Conservation (phyloP, 2,329 filamentous ascomycete genomes). For the Penicillium decumbens region DNA sequence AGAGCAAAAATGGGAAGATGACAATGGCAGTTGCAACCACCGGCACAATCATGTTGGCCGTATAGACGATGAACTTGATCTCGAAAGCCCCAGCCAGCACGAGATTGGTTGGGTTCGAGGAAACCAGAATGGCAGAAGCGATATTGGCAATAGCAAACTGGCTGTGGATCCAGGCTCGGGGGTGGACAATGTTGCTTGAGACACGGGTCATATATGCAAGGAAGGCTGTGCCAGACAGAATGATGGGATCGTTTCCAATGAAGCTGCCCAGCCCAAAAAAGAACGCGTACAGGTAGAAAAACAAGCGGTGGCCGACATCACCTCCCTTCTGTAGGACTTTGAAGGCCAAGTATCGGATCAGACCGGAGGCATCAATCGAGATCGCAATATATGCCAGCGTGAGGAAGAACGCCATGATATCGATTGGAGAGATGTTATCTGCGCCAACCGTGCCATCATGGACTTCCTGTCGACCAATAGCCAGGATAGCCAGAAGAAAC, state of each 20-base stretch:
- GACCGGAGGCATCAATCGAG: slow-evolving; percentile 69
- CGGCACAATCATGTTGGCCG: slow-evolving; percentile 72
- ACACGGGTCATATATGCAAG: slow-evolving; percentile 73
- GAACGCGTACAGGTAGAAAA: slow-evolving; percentile 69
- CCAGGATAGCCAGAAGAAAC: slow-evolving; percentile 64
- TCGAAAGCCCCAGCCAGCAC: slow-evolving; percentile 68
- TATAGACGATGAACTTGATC: slow-evolving; percentile 69
- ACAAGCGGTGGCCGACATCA: slow-evolving; percentile 61
- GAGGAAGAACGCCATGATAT: slow-evolving; percentile 72
- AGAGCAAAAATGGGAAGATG: slow-evolving; percentile 65
- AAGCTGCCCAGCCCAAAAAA: slow-evolving; percentile 65
- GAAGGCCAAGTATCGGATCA: slow-evolving; percentile 67
- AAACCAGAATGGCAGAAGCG: slow-evolving; percentile 69
- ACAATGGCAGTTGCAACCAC: slow-evolving; percentile 64
- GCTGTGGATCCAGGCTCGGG: slow-evolving; percentile 67
- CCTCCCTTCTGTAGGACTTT: slow-evolving; percentile 65
- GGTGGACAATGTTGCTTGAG: slow-evolving; percentile 66
- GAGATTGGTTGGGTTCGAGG: slow-evolving; percentile 72
- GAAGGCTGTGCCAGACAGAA: slow-evolving; percentile 68
- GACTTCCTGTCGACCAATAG: slow-evolving; percentile 64
- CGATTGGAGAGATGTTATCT: slow-evolving; percentile 62
- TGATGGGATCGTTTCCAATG: slow-evolving; percentile 72
- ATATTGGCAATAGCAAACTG: slow-evolving; percentile 71
- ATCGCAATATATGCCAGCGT: slow-evolving; percentile 72
- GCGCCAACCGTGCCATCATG: slow-evolving; percentile 64